phyloP scores from a whole-genome alignment of 2,329 filamentous ascomycete species.

The Dothiorella sarmentorum region DNA sequence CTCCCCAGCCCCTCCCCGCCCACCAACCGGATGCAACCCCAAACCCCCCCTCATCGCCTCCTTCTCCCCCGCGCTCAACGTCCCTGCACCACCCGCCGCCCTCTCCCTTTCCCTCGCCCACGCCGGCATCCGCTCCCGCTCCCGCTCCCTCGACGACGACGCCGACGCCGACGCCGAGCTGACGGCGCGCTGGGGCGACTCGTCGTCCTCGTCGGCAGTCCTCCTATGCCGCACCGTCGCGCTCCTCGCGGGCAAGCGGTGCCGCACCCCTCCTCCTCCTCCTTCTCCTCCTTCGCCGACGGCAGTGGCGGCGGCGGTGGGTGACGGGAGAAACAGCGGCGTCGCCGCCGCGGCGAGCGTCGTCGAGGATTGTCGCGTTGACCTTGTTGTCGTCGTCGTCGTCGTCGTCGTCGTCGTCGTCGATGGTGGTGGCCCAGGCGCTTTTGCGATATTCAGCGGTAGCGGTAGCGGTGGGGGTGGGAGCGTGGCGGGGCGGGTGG shows the following conservation, averaged over 20 bases:
- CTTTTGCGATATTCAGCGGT: not conserved
- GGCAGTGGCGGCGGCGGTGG: not conserved
- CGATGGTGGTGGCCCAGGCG: not conserved
- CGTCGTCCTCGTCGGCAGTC: no score
- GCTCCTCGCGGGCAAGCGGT: no score
- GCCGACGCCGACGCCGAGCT: no score
- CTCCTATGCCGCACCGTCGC: no score
- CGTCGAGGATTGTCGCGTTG: not conserved
- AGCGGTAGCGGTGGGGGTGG: conserved; percentile 18
- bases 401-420: not conserved
- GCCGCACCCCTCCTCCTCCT: no score
- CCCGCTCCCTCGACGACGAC: no score
- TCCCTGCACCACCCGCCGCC: not conserved
- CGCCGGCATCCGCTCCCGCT: conserved; percentile 5
- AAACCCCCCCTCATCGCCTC: conserved; percentile 5
- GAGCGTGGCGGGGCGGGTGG: not conserved
- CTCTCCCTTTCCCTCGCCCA: conserved; percentile 5
- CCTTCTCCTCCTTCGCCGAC: no score
- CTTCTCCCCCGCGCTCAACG: not conserved
- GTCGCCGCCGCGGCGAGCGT: not conserved
- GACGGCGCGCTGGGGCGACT: no score
- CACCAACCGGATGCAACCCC: conserved; percentile 6
- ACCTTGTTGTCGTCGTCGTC: not conserved
- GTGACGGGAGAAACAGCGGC: not conserved
- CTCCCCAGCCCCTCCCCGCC: not conserved